Evolutionary conservation across 208 protist genomes (phyloP).

Genomic region (Crithidia mellificae): DNA sequence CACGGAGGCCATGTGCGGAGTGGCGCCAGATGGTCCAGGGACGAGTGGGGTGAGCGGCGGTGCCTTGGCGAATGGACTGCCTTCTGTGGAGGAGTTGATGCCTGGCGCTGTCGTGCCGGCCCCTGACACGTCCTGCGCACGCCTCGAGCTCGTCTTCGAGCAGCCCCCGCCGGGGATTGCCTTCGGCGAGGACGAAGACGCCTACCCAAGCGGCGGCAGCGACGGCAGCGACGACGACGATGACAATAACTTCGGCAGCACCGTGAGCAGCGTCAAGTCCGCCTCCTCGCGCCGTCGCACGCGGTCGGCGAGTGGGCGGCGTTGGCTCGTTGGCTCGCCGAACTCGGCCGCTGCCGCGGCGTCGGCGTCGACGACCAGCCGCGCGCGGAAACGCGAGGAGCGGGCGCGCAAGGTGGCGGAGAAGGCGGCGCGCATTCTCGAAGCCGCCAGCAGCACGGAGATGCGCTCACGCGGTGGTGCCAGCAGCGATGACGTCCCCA

Average conservation of each 20-base stretch:
- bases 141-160: conserved; percentile 36
- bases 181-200: conserved; percentile 28
- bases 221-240: conserved; percentile 25
- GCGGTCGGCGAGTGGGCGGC: conserved; percentile 10
- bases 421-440: conserved; percentile 19
- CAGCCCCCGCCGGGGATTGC: conserved; percentile 20
- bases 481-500: conserved; percentile 29
- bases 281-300: not conserved
- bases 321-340: not conserved
- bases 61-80: not conserved
- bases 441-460: conserved; percentile 8
- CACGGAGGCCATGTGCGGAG: conserved; percentile 31
- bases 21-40: conserved; percentile 1
- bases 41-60: no score
- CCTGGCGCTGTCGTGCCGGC: conserved; percentile 15
- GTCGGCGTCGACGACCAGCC: not conserved
- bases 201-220: conserved; percentile 12
- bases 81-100: conserved; percentile 19
- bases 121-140: conserved; percentile 14
- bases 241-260: conserved; percentile 23
- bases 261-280: conserved; percentile 20
- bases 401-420: conserved; percentile 29
- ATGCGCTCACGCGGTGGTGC: not conserved
- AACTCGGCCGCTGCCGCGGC: not conserved
- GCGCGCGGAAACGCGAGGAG: conserved; percentile 38